phyloP scores from a whole-genome alignment of 2,329 filamentous ascomycete species.

The Magnaporthiopsis rhizophila region DNA sequence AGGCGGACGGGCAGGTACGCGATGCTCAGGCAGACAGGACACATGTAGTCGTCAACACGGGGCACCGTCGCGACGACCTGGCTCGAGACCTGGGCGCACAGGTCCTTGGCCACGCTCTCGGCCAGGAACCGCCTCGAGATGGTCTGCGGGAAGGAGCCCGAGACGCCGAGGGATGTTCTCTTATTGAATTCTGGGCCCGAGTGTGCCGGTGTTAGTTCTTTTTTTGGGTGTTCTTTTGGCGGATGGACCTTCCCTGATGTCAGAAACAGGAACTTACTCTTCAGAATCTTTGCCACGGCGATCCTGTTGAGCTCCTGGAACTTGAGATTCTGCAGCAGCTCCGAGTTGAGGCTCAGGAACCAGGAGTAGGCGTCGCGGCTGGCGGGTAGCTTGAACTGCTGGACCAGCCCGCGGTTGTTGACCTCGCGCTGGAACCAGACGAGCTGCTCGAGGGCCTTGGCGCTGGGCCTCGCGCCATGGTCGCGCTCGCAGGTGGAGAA shows the following conservation, averaged over 20 bases:
- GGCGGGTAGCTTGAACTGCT: conserved; percentile 56
- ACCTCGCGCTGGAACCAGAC: conserved; percentile 66
- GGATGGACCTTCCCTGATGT: too few species aligned
- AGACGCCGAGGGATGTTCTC: conserved; percentile 64
- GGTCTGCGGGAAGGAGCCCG: conserved; percentile 50
- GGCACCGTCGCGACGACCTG: conserved; percentile 68
- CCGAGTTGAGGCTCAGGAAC: conserved; percentile 66
- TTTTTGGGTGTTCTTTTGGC: too few species aligned
- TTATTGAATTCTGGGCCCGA: conserved; percentile 70
- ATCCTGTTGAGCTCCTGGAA: conserved; percentile 79
- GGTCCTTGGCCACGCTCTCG: conserved; percentile 62
- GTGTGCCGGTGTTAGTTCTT: background rate
- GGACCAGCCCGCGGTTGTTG: conserved; percentile 47
- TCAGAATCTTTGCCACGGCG: conserved; percentile 75
- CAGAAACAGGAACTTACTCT: conserved; percentile 44
- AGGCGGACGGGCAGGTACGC: conserved; percentile 77
- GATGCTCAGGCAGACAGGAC: conserved; percentile 71
- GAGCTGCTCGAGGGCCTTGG: conserved; percentile 58
- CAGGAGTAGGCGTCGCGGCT: conserved; percentile 56
- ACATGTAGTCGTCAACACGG: conserved; percentile 76
- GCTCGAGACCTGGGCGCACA: conserved; percentile 66
- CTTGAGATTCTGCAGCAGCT: conserved; percentile 69
- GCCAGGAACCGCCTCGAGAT: conserved; percentile 56
- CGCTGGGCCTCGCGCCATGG: conserved; percentile 58
- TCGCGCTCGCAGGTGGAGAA: conserved; percentile 70